Evolutionary conservation across 2,329 filamentous ascomycete genomes (phyloP).

Genomic region (Boeremia exigua): DNA sequence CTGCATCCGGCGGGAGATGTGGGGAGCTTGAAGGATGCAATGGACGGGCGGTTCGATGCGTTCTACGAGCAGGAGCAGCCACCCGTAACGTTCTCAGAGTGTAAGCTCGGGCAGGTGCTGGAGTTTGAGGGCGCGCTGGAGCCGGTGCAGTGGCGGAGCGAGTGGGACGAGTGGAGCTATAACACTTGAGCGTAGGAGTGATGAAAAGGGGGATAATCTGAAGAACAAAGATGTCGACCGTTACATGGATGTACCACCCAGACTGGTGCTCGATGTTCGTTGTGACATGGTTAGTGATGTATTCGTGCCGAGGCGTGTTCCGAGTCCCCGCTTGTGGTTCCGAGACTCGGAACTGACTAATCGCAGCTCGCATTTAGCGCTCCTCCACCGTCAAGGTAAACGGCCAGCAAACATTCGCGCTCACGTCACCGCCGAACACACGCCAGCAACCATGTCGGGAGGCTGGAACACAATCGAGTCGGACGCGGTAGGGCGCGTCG

Average conservation of each 20-base stretch:
- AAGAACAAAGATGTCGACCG: no score
- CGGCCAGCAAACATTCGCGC: not conserved
- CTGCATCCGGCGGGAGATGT: slow-evolving; percentile 63
- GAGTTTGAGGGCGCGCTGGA: slow-evolving; percentile 58
- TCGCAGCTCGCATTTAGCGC: slow-evolving; percentile 2
- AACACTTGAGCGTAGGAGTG: slow-evolving; percentile 14
- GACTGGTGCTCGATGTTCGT: no score
- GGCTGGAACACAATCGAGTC: slow-evolving; percentile 99
- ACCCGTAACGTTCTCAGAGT: slow-evolving; percentile 61
- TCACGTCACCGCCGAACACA: not conserved
- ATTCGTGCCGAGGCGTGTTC: no score
- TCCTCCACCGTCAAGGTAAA: not conserved
- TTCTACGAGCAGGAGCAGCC: slow-evolving; percentile 61
- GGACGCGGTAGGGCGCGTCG: slow-evolving; percentile 75
- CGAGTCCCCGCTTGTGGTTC: slow-evolving; percentile 1
- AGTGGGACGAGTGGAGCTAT: slow-evolving; percentile 30
- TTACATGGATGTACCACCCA: no score
- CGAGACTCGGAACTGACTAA: slow-evolving; percentile 11
- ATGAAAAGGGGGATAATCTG: no score
- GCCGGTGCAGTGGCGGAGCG: slow-evolving; percentile 22
- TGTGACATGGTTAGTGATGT: no score
- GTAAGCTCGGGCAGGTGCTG: slow-evolving; percentile 63
- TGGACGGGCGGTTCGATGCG: slow-evolving; percentile 55
- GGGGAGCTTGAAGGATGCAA: slow-evolving; percentile 58
- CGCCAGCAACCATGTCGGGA: slow-evolving; percentile 53